Conservation (phyloP, 371 early-diverging fungal species). For the Sporodiniella umbellata region DNA sequence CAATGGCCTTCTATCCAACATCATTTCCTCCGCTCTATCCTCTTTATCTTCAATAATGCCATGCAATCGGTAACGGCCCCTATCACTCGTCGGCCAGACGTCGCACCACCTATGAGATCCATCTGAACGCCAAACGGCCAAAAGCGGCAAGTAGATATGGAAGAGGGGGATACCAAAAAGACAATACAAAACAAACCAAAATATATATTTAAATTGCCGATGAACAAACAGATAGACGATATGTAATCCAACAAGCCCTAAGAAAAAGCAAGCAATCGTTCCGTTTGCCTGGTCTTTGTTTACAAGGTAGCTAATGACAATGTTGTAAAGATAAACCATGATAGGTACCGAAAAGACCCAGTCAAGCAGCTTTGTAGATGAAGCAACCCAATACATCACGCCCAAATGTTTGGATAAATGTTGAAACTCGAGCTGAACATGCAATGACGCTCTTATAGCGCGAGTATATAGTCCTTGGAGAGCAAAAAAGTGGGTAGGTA, state of each 20-base stretch:
- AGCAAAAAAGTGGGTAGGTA: conserved; percentile 39
- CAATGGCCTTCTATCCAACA: conserved; percentile 26
- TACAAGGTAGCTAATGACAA: conserved; percentile 31
- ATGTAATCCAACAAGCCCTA: conserved; percentile 26
- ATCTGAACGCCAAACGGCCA: conserved; percentile 36
- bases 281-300: conserved; percentile 23
- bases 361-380: conserved; percentile 36
- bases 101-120: conserved; percentile 43
- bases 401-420: conserved; percentile 36
- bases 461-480: conserved; percentile 40
- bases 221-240: conserved; percentile 40
- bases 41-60: conserved; percentile 25
- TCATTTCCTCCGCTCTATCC: conserved; percentile 13
- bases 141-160: conserved; percentile 41
- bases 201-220: conserved; percentile 42
- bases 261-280: conserved; percentile 35
- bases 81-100: conserved; percentile 36
- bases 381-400: conserved; percentile 36
- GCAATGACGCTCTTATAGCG: conserved; percentile 32
- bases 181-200: conserved; percentile 44
- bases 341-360: conserved; percentile 41
- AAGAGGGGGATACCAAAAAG: conserved; percentile 37
- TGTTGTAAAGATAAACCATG: conserved; percentile 35
- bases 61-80: conserved; percentile 29
- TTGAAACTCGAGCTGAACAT: conserved; percentile 41